A percentile compares a stretch with the other conserved stretches of the same genome.
phyloP scores from a whole-genome alignment of 75 land plant species.

The Selaginella tamariscina region DNA sequence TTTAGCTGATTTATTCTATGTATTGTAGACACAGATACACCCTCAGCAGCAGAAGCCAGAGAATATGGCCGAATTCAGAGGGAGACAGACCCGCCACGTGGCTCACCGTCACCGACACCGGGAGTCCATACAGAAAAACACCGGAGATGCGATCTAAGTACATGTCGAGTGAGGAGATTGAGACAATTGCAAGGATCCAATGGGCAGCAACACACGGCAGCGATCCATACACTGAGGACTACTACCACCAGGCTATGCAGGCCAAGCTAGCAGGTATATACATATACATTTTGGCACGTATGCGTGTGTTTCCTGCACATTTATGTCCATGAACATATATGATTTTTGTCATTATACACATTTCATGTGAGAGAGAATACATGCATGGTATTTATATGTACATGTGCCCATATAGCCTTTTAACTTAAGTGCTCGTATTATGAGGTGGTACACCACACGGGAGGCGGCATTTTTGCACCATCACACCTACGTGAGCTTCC shows the following conservation, averaged over 20 bases:
- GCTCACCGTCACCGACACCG: neutral
- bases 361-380: no score
- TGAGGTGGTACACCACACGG: conserved; percentile 38
- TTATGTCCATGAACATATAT: no score
- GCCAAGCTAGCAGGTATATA: conserved; percentile 51
- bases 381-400: no score
- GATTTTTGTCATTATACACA: no score
- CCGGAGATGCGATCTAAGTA: conserved; percentile 58
- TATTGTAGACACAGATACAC: neutral
- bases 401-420: no score
- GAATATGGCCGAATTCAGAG: neutral
- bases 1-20: no score
- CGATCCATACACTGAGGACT: conserved; percentile 86
- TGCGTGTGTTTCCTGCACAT: no score
- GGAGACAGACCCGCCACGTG: neutral
- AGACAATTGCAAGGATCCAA: conserved; percentile 68
- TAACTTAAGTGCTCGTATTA: no score
- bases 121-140: neutral
- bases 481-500: conserved; percentile 47
- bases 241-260: conserved; percentile 82
- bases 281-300: no score
- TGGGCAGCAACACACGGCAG: conserved; percentile 80
- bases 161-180: conserved; percentile 83
- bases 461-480: conserved; percentile 71
- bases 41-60: neutral